Evolutionary conservation across 176 grass and related monocot species (phyloP), one percentile per base, ranked within the genome.

Genomic region (Musa beccarii): DNA sequence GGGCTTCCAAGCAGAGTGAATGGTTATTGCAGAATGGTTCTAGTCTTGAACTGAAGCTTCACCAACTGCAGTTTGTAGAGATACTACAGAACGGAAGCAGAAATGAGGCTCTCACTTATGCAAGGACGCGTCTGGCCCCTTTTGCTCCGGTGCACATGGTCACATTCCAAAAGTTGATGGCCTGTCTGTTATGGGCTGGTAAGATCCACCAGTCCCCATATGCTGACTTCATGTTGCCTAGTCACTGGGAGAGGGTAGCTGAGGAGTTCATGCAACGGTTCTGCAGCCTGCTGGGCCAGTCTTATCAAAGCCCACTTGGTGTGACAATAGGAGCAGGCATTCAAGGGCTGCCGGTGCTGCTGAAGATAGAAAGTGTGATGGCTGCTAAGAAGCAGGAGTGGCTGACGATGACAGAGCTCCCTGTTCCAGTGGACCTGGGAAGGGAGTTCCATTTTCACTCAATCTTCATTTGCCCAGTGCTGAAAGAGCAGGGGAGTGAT

Each of bases 381-480:
- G 86, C 90, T 52, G 4, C 83, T 12, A 92, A 88, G 81, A 94
- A 92, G 74, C 82, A 95, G 81, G 96, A 99, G 63, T 95, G 91
- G 96, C 82, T 92, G 67, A 74, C 73, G 29, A 95, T 99, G 91
- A 99, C 94, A 34, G 91, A 99, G 67, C 81, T 99, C 10, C 95
- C 96, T 0, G 88, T 99, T 3, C 86, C 96, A 0, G 75, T 99
- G 50, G 96, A 99, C 66, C 80, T 95, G 0, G 82, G 84, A 20
- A 88, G 84, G 15, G 95, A 99, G 56, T 94, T 89, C n/a, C 90
- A 94, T 69, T 99, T 88, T 52, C 95, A 99, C 66, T 94, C 95
- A 0, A 89, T 99, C 11, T 99, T 99, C 51, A 86, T 99, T 56
- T 99, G 95, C 63, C 95, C 95, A 0, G 95, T 99, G 73, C 84